These are phyloP conservation scores for Trichoderma hamatum DNA, from an alignment of 2,329 filamentous ascomycete species.

Conservation along the genomic window DNA sequence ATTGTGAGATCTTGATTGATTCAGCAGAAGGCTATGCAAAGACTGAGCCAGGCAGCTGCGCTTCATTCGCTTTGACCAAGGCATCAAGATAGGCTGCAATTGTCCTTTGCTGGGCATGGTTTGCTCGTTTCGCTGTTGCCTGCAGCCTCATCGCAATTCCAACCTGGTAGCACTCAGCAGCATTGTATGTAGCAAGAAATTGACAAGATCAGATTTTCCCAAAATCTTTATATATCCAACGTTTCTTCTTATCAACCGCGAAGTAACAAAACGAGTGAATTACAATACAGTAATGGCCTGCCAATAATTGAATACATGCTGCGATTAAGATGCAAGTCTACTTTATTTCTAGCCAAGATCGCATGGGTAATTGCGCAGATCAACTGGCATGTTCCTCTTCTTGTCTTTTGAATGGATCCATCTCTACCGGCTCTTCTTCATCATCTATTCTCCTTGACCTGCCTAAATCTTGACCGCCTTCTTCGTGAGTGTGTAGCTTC, in stretches of 20 bases:
- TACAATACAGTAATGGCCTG: background rate
- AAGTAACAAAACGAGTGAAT: no score
- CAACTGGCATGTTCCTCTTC: background rate
- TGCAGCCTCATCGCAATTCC: no score
- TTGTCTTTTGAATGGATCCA: background rate
- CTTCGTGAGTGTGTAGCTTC: conserved; percentile 52
- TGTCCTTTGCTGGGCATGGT: no score
- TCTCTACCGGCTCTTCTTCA: conserved; percentile 5
- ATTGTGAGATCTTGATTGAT: background rate
- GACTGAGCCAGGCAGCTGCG: background rate
- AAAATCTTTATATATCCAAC: no score
- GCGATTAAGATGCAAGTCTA: background rate
- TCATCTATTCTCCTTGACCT: background rate
- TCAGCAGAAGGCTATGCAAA: background rate
- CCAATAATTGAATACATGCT: no score
- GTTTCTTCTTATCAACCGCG: no score
- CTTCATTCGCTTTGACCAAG: background rate
- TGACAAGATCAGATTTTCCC: no score
- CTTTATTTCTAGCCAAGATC: background rate
- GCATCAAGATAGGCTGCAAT: no score
- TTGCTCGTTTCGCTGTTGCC: no score
- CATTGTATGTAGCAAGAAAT: no score
- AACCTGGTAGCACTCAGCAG: no score
- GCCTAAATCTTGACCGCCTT: background rate
- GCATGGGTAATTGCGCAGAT: background rate